phyloP scores from a whole-genome alignment of 257 asterid species.

The Henckelia pumila region DNA sequence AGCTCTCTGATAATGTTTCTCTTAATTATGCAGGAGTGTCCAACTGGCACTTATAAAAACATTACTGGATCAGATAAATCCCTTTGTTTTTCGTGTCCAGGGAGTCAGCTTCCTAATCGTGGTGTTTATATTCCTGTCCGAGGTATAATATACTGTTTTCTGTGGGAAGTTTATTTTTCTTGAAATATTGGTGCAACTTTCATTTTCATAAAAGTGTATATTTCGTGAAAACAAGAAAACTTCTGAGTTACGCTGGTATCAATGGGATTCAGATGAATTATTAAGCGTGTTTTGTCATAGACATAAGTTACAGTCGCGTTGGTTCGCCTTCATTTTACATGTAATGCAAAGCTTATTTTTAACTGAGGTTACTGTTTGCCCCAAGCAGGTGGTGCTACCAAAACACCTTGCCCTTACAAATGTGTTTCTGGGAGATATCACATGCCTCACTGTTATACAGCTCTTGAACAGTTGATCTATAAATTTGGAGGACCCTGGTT shows the following conservation, averaged over 20 bases:
- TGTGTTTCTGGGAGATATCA: conserved; percentile 91
- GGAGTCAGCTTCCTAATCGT: conserved; percentile 76
- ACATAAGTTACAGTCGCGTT: conserved; percentile 15
- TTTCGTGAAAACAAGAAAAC: not conserved
- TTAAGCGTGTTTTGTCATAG: not conserved
- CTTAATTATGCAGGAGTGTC: conserved; percentile 73
- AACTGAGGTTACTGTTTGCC: conserved; percentile 24
- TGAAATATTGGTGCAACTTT: not conserved
- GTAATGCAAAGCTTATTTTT: conserved; percentile 16
- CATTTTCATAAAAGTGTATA: too few species aligned
- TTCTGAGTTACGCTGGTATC: not conserved
- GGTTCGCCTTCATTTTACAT: conserved; percentile 7
- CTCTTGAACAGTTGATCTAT: conserved; percentile 92
- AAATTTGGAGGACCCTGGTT: conserved; percentile 99
- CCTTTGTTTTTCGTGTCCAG: conserved; percentile 83
- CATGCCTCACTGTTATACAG: conserved; percentile 95
- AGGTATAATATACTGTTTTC: conserved; percentile 39
- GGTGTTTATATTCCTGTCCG: conserved; percentile 71
- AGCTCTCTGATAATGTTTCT: conserved; percentile 8
- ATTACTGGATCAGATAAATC: conserved; percentile 79
- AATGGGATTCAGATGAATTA: not conserved
- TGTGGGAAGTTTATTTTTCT: not conserved
- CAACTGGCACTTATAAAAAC: conserved; percentile 87
- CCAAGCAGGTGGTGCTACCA: conserved; percentile 81
- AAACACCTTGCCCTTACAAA: conserved; percentile 90